A percentile compares a stretch with the other conserved stretches of the same genome.
Conservation (phyloP, 768 basidiomycete genomes). For the Termitomyces sp. region DNA sequence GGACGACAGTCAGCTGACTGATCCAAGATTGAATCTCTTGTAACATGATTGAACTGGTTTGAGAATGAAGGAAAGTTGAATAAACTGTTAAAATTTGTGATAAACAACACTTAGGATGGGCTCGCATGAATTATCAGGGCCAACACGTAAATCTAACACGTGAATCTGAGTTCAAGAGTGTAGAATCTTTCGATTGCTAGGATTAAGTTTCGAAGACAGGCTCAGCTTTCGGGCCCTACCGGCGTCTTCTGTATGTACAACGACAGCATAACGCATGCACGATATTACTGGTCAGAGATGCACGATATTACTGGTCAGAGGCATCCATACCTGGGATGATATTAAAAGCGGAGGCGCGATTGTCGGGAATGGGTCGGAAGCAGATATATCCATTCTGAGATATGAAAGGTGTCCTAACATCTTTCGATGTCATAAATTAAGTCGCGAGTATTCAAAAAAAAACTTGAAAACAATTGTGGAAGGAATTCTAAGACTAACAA, state of each 20-base stretch:
- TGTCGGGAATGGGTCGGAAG: background rate
- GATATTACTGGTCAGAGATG: background rate
- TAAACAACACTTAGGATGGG: background rate
- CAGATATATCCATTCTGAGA: background rate
- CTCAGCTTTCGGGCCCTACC: background rate
- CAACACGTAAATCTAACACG: background rate
- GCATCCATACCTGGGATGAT: background rate
- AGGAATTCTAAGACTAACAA: background rate
- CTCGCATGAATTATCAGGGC: background rate
- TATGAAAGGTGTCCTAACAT: background rate
- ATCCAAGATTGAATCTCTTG: no score
- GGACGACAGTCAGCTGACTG: no score
- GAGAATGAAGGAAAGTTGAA: no score
- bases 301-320: background rate
- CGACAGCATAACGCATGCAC: background rate
- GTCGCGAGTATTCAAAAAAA: background rate
- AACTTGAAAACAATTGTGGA: no score
- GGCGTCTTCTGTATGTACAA: background rate
- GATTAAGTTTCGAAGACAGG: background rate
- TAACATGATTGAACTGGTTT: no score
- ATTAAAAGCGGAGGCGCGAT: background rate
- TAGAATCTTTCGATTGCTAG: background rate
- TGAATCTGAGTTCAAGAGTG: background rate
- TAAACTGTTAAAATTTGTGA: no score
- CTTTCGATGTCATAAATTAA: background rate